Evolutionary conservation across 257 asterid genomes (phyloP), one percentile per base, ranked within the genome.

Genomic region (Marsdenia floribunda): DNA sequence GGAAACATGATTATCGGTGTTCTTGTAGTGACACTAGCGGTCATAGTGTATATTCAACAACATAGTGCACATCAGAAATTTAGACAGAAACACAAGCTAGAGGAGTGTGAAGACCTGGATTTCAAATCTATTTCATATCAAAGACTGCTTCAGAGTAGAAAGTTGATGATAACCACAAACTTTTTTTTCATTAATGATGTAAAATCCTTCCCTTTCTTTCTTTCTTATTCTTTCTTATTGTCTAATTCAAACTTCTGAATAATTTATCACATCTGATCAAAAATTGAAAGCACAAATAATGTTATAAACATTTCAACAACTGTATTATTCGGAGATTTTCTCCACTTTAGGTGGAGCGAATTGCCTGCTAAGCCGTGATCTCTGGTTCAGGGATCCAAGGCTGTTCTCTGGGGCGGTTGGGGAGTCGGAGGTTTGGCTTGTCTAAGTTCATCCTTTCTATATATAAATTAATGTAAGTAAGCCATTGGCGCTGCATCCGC

Each of bases 401-500:
- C 82, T 71, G 90, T 75, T 81, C 95, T 84, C 78, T 88, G 90
- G 2, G 87, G 87, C 40, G 88, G 96, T 76, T 84, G 94, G 0
- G 97, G 91, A 33, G 77, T 85, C 29, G 97, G 87, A 46, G 96
- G 96, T 81, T 92, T 90, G 15, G 97, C 80, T 77, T 90, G 96
- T 78, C 96, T 75, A 19, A 92, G 93, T 86, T 94, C 98, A 71
- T 94, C 92, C 78, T 90, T 97, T 83, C 99, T 88, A 78, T 94
- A 96, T 69, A 94, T 83, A 79, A 92, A 92, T 92, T 90, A 97
- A 44, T 90, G 89, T n/a, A n/a, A n/a, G 77, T 91, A 93, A 58
- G 98, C 97, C 97, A 91, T 89, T 9, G 82, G 83, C 1, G 98
- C 96, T 81, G 97, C 97, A 84, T 93, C 97, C 78, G n/a, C 98